Conservation (phyloP, 176 grass and related monocot genomes). For the Oryza coarctata region DNA sequence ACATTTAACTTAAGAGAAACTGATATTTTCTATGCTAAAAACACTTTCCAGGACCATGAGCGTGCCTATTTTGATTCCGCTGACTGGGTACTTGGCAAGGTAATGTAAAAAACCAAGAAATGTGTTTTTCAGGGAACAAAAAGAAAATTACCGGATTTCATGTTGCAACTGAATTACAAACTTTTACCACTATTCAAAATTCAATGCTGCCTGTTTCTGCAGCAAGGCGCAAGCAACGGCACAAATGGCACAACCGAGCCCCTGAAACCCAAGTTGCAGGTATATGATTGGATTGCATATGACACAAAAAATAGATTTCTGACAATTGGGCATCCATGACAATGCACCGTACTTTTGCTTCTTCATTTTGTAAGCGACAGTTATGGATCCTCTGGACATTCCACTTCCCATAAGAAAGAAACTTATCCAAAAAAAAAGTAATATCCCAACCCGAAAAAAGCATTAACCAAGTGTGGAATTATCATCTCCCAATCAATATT, state of each 20-base stretch:
- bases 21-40: not conserved
- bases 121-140: not conserved
- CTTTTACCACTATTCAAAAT: not conserved
- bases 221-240: constrained; percentile 30
- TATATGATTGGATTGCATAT: not conserved
- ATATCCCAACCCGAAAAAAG: not conserved
- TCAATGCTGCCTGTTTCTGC: not conserved
- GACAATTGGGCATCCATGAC: not conserved
- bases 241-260: constrained; percentile 7
- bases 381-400: not conserved
- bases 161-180: not conserved
- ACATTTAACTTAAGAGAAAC: not conserved
- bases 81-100: constrained; percentile 56
- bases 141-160: not conserved
- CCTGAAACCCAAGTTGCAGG: constrained; percentile 54
- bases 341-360: not conserved
- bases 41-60: constrained; percentile 38
- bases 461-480: not conserved
- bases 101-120: not conserved
- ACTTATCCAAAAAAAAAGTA: not conserved
- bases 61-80: constrained; percentile 58
- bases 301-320: not conserved
- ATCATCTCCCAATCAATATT: not conserved
- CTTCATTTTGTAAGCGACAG: not conserved
- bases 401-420: not conserved